phyloP scores from a whole-genome alignment of 78 protist genomes.

The Monosiga brevicollis region DNA sequence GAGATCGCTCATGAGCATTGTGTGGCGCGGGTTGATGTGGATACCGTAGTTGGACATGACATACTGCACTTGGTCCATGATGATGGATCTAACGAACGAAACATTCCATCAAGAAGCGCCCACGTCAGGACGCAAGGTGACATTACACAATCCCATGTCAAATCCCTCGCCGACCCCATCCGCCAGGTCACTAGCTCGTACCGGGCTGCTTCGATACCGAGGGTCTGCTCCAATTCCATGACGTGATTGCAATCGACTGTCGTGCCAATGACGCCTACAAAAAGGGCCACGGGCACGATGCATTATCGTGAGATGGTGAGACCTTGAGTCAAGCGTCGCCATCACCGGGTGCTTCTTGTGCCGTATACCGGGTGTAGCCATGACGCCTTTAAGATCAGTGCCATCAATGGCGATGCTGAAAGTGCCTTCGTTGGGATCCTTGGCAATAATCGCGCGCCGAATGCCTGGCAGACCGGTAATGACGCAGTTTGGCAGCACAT shows the following conservation, averaged over 20 bases:
- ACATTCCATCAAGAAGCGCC: background rate
- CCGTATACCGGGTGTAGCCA: too few relatives aligned
- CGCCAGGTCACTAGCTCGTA: background rate
- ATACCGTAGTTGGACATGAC: slow-evolving; percentile 87
- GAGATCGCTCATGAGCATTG: slow-evolving; percentile 89
- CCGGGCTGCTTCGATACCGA: slow-evolving; percentile 98
- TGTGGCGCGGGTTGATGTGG: slow-evolving; percentile 83
- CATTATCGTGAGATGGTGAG: too few relatives aligned
- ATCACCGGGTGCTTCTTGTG: too few relatives aligned
- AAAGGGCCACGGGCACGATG: too few relatives aligned
- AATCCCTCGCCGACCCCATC: background rate
- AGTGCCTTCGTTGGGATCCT: too few relatives aligned
- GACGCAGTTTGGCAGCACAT: too few relatives aligned
- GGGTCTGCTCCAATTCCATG: slow-evolving; percentile 58
- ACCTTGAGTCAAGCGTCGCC: too few relatives aligned
- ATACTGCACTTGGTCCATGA: slow-evolving; percentile 79
- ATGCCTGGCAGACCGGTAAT: too few relatives aligned
- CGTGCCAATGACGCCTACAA: slow-evolving; percentile 10
- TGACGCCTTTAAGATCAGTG: background rate
- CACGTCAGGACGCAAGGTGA: background rate
- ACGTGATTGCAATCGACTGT: slow-evolving; percentile 76
- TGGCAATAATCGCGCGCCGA: too few relatives aligned
- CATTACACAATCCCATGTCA: too few relatives aligned
- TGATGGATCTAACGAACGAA: slow-evolving; percentile 17
- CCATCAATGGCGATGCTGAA: too few relatives aligned